Evolutionary conservation across 2,329 filamentous ascomycete genomes (phyloP).

Genomic region (Neurospora crassa): DNA sequence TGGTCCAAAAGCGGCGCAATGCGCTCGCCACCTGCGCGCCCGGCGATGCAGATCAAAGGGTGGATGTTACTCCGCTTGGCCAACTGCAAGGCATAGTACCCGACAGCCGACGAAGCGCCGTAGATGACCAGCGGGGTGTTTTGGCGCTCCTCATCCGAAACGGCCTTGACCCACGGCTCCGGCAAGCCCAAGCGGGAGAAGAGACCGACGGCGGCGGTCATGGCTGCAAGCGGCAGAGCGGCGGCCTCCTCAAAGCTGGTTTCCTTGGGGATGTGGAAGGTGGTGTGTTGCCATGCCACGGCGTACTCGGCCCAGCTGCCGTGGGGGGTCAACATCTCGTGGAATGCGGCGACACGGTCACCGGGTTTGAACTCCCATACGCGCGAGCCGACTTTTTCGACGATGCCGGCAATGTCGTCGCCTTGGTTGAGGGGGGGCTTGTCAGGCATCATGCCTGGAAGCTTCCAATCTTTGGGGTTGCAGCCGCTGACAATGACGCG

Average conservation of each 20-base stretch:
- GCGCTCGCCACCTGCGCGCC: constrained; percentile 34
- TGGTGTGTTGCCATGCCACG: constrained; percentile 29
- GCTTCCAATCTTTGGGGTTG: constrained; percentile 40
- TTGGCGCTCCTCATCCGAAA: constrained; percentile 2
- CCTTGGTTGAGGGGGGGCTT: constrained; percentile 31
- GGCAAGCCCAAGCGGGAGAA: constrained; percentile 29
- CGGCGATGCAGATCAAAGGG: constrained; percentile 51
- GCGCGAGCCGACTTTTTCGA: constrained; percentile 43
- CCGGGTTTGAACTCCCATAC: constrained; percentile 49
- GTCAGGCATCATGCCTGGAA: constrained; percentile 17
- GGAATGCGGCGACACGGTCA: constrained; percentile 47
- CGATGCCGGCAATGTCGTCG: constrained; percentile 45
- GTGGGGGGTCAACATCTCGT: constrained; percentile 26
- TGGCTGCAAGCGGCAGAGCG: constrained; percentile 32
- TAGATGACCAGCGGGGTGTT: constrained; percentile 37
- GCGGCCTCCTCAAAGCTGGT: constrained; percentile 31
- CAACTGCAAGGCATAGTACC: constrained; percentile 48
- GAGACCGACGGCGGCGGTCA: constrained; percentile 33
- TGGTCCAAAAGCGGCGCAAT: constrained; percentile 40
- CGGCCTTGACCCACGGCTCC: constrained; percentile 22
- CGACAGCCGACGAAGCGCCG: constrained; percentile 46
- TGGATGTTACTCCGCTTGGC: constrained; percentile 46
- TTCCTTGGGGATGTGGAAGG: constrained; percentile 30
- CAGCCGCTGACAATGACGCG: constrained; percentile 32
- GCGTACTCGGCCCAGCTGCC: constrained; percentile 34